Evolutionary conservation across 768 basidiomycete species (phyloP), one percentile per base, ranked within the genome.

Genomic region (Boletus sp.): DNA sequence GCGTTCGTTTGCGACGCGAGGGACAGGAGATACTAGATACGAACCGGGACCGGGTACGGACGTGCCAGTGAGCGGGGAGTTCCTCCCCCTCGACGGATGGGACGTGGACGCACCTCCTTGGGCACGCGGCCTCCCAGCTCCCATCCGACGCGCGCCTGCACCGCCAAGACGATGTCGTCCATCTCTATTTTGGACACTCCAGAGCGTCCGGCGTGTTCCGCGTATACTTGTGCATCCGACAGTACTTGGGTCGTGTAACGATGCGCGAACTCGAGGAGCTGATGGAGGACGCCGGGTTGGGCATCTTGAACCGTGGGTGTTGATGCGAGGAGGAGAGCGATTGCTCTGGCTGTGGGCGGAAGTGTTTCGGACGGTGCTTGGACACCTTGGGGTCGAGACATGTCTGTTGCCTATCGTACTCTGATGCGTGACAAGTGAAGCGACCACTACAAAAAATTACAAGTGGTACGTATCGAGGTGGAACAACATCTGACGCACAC

Each of bases 81-180:
- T 5, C 41, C n/a, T 46, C 1, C 15, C 5, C 29, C n/a, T 12
- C n/a, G 18, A 24, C 17, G 7, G 30, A 8, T 11, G n/a, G 20
- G 39, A 37, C 33, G 42, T 1, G 8, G 46, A 71, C 77, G 30
- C 55, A 93, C 92, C 83, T 94, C 92, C 74, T 93, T 93, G 4
- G 92, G 92, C 30, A 94, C 84, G 39, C 91, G 80, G 7, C 92
- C 92, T 24, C 91, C 92, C 69, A 92, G 89, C 71, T 94, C 92
- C 92, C 92, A 94, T 42, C 92, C 92, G 5, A 94, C 92, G 55
- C 92, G 85, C 7, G 91, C 90, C 71, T 94, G 92, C 5, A 92
- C 86, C 2, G 91, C 90, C 40, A 94, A 78, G 4, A 83, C 80
- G 47, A 90, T 76, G 71, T 94, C 92, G 60, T 94, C 91, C 78